Percentiles rank a stretch among this genome's conserved stretches.
These are phyloP conservation scores for Crucibulum laeve DNA, from an alignment of 768 basidiomycete genomes.

Conservation along the genomic window DNA sequence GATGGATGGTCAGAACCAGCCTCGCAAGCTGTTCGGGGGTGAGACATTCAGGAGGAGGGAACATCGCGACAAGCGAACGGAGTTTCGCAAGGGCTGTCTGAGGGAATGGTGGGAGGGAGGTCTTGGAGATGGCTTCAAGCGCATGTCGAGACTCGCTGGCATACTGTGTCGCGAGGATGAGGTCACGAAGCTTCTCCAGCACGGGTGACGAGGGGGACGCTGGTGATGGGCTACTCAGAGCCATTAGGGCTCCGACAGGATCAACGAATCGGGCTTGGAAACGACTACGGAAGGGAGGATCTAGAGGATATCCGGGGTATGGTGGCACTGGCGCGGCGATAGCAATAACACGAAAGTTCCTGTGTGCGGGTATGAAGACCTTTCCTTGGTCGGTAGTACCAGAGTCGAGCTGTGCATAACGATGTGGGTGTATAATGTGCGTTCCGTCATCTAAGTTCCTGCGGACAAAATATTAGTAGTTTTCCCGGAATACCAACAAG, in stretches of 20 bases:
- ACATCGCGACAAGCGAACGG: constrained; percentile 34
- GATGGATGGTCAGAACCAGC: constrained; percentile 56
- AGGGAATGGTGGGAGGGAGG: constrained; percentile 56
- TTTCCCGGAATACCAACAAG: neutral
- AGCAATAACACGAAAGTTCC: constrained; percentile 64
- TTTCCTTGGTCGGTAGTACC: constrained; percentile 27
- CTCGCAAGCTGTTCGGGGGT: constrained; percentile 47
- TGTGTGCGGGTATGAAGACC: constrained; percentile 60
- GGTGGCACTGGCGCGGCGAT: constrained; percentile 69
- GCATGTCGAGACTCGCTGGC: constrained; percentile 55
- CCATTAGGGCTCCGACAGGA: constrained; percentile 48
- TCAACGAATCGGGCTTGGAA: constrained; percentile 69
- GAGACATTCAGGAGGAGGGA: constrained; percentile 40
- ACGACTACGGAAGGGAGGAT: constrained; percentile 65
- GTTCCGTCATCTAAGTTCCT: constrained; percentile 71
- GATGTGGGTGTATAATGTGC: constrained; percentile 63
- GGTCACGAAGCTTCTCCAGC: constrained; percentile 42
- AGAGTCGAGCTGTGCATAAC: constrained; percentile 45
- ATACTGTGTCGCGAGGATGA: constrained; percentile 59
- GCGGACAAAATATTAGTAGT: neutral
- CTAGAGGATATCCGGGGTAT: constrained; percentile 60
- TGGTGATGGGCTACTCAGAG: constrained; percentile 25
- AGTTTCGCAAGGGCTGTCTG: constrained; percentile 60
- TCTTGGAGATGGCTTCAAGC: constrained; percentile 49
- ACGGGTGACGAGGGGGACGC: constrained; percentile 16